Conservation (phyloP, 1,139 yeast species). For the Meyerozyma guilliermondii region DNA sequence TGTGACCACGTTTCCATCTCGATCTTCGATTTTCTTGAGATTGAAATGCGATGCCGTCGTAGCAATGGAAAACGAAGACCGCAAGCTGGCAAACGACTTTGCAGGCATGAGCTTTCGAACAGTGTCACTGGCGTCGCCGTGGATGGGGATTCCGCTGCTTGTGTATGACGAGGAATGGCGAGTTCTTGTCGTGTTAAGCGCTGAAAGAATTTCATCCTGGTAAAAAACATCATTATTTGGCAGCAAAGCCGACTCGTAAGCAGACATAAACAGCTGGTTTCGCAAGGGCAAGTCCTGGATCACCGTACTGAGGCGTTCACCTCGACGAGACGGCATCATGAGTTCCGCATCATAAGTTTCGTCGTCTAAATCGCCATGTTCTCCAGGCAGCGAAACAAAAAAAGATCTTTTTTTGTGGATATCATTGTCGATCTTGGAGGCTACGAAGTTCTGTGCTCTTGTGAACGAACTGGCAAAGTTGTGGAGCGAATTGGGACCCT, state of each 20-base stretch:
- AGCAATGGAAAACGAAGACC: slow-evolving; percentile 31
- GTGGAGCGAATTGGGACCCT: slow-evolving; percentile 43
- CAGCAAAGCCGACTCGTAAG: slow-evolving; percentile 8
- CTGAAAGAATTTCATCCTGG: slow-evolving; percentile 34
- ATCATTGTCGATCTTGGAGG: slow-evolving; percentile 39
- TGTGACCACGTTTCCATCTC: slow-evolving; percentile 70
- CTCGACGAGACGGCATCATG: slow-evolving; percentile 61
- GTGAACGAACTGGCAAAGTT: slow-evolving; percentile 46
- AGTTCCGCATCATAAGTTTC: slow-evolving; percentile 69
- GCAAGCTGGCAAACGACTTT: slow-evolving; percentile 33
- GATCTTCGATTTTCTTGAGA: slow-evolving; percentile 62
- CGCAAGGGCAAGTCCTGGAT: slow-evolving; percentile 28
- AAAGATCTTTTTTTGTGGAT: slow-evolving; percentile 41
- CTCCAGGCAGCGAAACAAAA: slow-evolving; percentile 15
- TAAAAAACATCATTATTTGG: slow-evolving; percentile 34
- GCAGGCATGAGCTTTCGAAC: slow-evolving; percentile 19
- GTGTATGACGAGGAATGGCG: slow-evolving; percentile 24
- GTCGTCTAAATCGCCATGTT: slow-evolving; percentile 26
- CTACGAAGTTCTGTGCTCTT: slow-evolving; percentile 44
- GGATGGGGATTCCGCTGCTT: slow-evolving; percentile 18
- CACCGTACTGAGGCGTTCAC: slow-evolving; percentile 60
- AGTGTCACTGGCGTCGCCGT: slow-evolving; percentile 5
- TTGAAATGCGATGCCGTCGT: slow-evolving; percentile 52
- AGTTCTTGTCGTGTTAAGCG: slow-evolving; percentile 26
- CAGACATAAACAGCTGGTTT: slow-evolving; percentile 22